phyloP scores from a whole-genome alignment of 768 basidiomycete species.

The Cystobasidium ongulense region DNA sequence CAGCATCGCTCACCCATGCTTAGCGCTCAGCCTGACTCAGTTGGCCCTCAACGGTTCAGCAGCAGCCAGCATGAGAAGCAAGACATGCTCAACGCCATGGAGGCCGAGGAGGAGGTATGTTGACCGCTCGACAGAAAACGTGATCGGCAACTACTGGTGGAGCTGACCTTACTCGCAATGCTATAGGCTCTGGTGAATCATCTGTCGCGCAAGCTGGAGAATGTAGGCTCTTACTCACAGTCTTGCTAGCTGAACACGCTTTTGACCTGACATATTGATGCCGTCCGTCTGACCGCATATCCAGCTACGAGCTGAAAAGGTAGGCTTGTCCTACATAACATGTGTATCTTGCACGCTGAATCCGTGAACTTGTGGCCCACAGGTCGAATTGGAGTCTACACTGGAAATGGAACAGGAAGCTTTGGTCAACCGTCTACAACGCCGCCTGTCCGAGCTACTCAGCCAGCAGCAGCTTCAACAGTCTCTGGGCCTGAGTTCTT shows the following conservation, averaged over 20 bases:
- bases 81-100: constrained; percentile 11
- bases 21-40: not conserved
- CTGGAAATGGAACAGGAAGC: constrained; percentile 25
- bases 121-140: not conserved
- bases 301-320: constrained; percentile 23
- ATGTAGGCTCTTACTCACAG: not conserved
- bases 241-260: not conserved
- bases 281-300: not conserved
- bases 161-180: not conserved
- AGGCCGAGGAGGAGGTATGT: constrained; percentile 18
- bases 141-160: not conserved
- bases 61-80: constrained; percentile 3
- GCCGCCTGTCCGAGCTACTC: constrained; percentile 6
- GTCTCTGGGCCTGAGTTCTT: not conserved
- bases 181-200: not conserved
- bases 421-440: constrained; percentile 10
- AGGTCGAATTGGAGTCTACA: constrained; percentile 15
- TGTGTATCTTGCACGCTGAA: not conserved
- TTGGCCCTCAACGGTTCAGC: not conserved
- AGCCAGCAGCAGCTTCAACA: constrained; percentile 5
- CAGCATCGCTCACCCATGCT: not conserved
- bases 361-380: not conserved
- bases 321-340: not conserved
- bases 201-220: constrained; percentile 18
- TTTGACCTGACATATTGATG: not conserved